Percentiles rank a stretch among this genome's conserved stretches.
Conservation (phyloP, 352 stramenopile genomes). For the Aphanomyces cochlioides region DNA sequence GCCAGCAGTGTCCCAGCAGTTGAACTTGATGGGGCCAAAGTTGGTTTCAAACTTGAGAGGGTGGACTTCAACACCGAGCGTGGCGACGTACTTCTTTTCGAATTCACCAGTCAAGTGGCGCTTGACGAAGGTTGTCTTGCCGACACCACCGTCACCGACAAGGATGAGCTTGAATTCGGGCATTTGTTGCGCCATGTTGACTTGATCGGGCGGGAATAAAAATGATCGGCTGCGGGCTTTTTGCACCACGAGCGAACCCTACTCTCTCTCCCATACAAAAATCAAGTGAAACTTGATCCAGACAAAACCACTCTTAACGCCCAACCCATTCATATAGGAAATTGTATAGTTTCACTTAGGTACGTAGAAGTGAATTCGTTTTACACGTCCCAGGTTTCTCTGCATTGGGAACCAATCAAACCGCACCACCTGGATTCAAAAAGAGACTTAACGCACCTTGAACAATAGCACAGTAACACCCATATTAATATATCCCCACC, state of each 20-base stretch:
- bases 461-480: no score
- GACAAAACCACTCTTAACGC: conserved; percentile 21
- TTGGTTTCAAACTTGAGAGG: conserved; percentile 99
- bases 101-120: conserved; percentile 99
- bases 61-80: conserved; percentile 99
- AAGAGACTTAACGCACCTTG: no score
- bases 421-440: background rate
- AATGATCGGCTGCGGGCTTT: background rate
- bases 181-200: conserved; percentile 58
- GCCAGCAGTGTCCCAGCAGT: conserved; percentile 99
- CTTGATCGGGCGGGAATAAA: conserved; percentile 8
- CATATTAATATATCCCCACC: no score
- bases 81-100: conserved; percentile 99
- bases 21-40: conserved; percentile 99
- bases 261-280: conserved; percentile 4
- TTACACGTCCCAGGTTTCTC: conserved; percentile 16
- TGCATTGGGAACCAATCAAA: conserved; percentile 9
- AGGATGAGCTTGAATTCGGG: conserved; percentile 99
- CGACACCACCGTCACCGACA: conserved; percentile 98
- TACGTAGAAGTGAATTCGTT: conserved; percentile 8
- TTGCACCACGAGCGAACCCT: background rate
- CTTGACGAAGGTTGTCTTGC: conserved; percentile 99
- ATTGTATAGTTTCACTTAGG: conserved; percentile 5
- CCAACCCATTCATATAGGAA: background rate
- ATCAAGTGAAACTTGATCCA: background rate